phyloP scores from a whole-genome alignment of 768 basidiomycete genomes.

The Agaricus subrufescens region DNA sequence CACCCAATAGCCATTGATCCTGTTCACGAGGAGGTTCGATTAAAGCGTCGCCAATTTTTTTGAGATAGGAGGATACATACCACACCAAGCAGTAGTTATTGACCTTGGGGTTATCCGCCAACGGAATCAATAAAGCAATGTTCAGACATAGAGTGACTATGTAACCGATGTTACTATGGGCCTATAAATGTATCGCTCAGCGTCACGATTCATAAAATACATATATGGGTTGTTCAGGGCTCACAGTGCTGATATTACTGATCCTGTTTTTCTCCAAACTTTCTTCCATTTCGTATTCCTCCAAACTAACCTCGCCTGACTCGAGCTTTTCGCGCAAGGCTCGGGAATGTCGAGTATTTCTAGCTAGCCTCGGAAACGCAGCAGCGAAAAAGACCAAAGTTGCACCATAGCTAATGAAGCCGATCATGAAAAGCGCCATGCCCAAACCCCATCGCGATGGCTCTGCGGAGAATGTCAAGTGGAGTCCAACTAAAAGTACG shows the following conservation, averaged over 20 bases:
- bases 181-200: conserved; percentile 29
- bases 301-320: conserved; percentile 50
- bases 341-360: conserved; percentile 66
- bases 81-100: conserved; percentile 73
- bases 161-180: conserved; percentile 75
- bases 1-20: conserved; percentile 75
- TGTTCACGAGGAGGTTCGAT: conserved; percentile 17
- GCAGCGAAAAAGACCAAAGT: conserved; percentile 81
- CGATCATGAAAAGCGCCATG: conserved; percentile 76
- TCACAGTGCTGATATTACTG: conserved; percentile 78
- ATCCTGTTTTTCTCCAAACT: conserved; percentile 81
- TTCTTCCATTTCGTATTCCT: conserved; percentile 70
- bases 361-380: conserved; percentile 73
- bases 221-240: conserved; percentile 10
- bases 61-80: conserved; percentile 30
- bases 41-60: background rate
- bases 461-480: conserved; percentile 25
- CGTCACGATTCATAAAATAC: background rate
- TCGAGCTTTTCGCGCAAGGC: conserved; percentile 51
- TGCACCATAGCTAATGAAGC: conserved; percentile 76
- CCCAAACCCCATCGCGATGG: conserved; percentile 69
- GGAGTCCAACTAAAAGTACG: background rate
- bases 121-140: conserved; percentile 64
- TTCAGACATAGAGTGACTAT: conserved; percentile 62
- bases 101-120: conserved; percentile 51